phyloP scores from a whole-genome alignment of 176 grass and related monocot genomes.

The Oropetium thomaeum region DNA sequence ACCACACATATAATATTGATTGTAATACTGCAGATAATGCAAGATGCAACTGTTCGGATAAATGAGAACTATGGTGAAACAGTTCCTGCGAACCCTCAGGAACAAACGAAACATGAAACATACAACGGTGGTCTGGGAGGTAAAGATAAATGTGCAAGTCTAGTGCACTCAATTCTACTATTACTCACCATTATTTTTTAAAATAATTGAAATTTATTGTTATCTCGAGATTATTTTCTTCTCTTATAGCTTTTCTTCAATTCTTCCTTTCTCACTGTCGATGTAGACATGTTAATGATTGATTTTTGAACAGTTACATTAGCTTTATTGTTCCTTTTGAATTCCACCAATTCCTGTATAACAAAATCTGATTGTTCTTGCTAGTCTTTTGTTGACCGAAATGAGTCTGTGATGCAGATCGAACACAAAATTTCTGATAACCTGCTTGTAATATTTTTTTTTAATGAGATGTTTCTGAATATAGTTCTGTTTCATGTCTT shows the following conservation, averaged over 20 bases:
- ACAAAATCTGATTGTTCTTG: background rate
- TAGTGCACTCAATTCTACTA: background rate
- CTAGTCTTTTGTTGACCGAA: background rate
- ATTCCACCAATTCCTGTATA: background rate
- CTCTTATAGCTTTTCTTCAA: background rate
- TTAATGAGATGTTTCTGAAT: conserved; percentile 4
- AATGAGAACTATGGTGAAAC: conserved; percentile 70
- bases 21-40: conserved; percentile 43
- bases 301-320: background rate
- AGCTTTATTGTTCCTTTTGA: background rate
- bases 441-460: background rate
- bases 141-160: conserved; percentile 24
- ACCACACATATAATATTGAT: background rate
- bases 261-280: conserved; percentile 16
- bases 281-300: conserved; percentile 22
- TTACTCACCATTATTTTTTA: background rate
- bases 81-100: conserved; percentile 52
- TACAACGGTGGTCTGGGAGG: conserved; percentile 50
- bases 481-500: background rate
- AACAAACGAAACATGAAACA: conserved; percentile 36
- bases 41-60: conserved; percentile 45
- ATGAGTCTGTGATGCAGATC: background rate
- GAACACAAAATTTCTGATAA: background rate
- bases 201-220: conserved; percentile 6
- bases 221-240: conserved; percentile 6